Conservation (phyloP, 257 asterid species). For the Gardenia jasminoides region DNA sequence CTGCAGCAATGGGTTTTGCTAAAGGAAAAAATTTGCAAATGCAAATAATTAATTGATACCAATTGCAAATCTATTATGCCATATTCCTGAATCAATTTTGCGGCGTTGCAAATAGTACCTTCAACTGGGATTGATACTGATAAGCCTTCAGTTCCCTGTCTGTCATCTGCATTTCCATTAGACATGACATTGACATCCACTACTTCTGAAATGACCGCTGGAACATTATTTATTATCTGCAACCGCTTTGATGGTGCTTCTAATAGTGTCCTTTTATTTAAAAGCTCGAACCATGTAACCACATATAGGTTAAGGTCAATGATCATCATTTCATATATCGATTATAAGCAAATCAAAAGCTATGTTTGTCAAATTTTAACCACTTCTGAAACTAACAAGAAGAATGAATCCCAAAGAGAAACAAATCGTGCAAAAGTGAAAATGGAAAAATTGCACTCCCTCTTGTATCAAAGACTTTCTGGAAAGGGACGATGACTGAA, state of each 20-base stretch:
- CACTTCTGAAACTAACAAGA: too few species aligned
- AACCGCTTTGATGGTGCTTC: neutral
- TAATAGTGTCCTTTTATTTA: neutral
- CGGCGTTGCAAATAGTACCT: neutral
- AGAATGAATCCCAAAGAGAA: too few species aligned
- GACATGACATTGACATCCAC: neutral
- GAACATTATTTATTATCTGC: neutral
- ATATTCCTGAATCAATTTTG: neutral
- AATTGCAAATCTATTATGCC: neutral
- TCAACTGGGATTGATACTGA: neutral
- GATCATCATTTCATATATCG: neutral
- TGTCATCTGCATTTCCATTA: neutral
- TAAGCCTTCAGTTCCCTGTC: neutral
- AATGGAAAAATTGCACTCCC: too few species aligned
- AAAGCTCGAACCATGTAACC: neutral
- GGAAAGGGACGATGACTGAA: too few species aligned
- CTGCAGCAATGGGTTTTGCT: neutral
- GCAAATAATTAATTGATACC: neutral
- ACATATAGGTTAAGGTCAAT: constrained; percentile 5
- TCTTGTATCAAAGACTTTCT: too few species aligned
- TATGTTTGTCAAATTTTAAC: too few species aligned
- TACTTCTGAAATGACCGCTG: neutral
- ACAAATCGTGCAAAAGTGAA: too few species aligned
- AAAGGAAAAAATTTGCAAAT: neutral
- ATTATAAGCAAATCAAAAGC: too few species aligned